These are phyloP conservation scores for Chaetomium sp. DNA, from an alignment of 2,329 filamentous ascomycete genomes.

Conservation along the genomic window DNA sequence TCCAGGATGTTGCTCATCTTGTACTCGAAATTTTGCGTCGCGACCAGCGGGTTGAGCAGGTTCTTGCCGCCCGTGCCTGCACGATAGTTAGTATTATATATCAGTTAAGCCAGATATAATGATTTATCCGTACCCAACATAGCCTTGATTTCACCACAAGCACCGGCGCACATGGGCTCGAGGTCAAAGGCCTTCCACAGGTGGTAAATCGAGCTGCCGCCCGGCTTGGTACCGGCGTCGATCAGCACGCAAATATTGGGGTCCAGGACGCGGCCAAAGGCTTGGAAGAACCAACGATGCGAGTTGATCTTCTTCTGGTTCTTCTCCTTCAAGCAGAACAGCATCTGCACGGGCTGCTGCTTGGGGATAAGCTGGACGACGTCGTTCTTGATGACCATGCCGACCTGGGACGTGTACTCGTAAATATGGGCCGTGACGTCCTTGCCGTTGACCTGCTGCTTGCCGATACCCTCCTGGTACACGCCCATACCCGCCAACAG, in stretches of 20 bases:
- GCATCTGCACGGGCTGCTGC: slow-evolving; percentile 89
- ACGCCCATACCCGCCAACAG: slow-evolving; percentile 91
- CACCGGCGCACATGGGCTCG: slow-evolving; percentile 95
- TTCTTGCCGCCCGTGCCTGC: slow-evolving; percentile 68
- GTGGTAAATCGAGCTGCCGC: slow-evolving; percentile 93
- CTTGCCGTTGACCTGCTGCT: slow-evolving; percentile 95
- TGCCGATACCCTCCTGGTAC: slow-evolving; percentile 97
- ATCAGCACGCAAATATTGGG: slow-evolving; percentile 97
- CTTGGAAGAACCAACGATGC: slow-evolving; percentile 98
- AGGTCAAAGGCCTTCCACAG: slow-evolving; percentile 98
- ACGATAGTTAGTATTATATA: too few relatives aligned
- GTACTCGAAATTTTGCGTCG: slow-evolving; percentile 98
- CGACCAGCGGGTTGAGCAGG: slow-evolving; percentile 88
- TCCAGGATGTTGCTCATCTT: slow-evolving; percentile 99
- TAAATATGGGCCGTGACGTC: slow-evolving; percentile 98
- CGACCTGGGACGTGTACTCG: slow-evolving; percentile 88
- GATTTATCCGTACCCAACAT: slow-evolving; percentile 87
- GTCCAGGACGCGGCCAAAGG: slow-evolving; percentile 87
- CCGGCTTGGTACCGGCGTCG: slow-evolving; percentile 93
- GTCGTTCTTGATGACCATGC: slow-evolving; percentile 85
- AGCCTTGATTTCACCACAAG: slow-evolving; percentile 98
- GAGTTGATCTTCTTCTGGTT: slow-evolving; percentile 99
- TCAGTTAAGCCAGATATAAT: too few relatives aligned
- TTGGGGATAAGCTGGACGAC: slow-evolving; percentile 83
- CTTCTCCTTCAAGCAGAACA: slow-evolving; percentile 99